These are phyloP conservation scores for Verbascum thapsus DNA, from an alignment of 257 asterid genomes.

Conservation along the genomic window DNA sequence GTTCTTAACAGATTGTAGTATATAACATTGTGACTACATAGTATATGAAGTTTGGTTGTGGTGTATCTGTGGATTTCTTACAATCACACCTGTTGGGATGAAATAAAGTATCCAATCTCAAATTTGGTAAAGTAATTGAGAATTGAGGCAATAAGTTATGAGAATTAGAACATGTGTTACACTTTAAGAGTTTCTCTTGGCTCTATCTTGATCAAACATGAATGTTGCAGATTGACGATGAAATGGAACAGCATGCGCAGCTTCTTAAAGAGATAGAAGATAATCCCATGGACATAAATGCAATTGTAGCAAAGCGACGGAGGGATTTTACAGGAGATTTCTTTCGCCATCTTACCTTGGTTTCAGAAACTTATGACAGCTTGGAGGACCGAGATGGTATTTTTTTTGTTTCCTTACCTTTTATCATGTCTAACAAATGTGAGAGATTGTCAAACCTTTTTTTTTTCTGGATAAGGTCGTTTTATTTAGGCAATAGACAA, in stretches of 20 bases:
- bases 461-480: slow-evolving; percentile 5
- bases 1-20: slow-evolving; percentile 4
- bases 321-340: slow-evolving; percentile 80
- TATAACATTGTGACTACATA: not conserved
- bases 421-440: not conserved
- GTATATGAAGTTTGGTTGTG: not conserved
- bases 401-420: not conserved
- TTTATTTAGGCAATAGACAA: slow-evolving; percentile 15
- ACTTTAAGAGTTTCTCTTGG: slow-evolving; percentile 2
- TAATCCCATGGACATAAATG: slow-evolving; percentile 74
- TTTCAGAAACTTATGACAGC: slow-evolving; percentile 64
- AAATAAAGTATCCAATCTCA: not conserved
- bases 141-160: not conserved
- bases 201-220: slow-evolving; percentile 37
- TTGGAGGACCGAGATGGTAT: slow-evolving; percentile 93
- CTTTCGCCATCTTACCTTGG: slow-evolving; percentile 74
- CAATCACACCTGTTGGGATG: not conserved
- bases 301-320: slow-evolving; percentile 77
- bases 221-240: slow-evolving; percentile 83
- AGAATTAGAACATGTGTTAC: slow-evolving; percentile 18
- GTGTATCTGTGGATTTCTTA: not conserved
- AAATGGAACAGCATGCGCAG: slow-evolving; percentile 71
- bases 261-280: slow-evolving; percentile 84
- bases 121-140: not conserved
- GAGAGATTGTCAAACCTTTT: not conserved